Conservation (phyloP, 2,329 filamentous ascomycete species). For the Phialemoniopsis sp. region DNA sequence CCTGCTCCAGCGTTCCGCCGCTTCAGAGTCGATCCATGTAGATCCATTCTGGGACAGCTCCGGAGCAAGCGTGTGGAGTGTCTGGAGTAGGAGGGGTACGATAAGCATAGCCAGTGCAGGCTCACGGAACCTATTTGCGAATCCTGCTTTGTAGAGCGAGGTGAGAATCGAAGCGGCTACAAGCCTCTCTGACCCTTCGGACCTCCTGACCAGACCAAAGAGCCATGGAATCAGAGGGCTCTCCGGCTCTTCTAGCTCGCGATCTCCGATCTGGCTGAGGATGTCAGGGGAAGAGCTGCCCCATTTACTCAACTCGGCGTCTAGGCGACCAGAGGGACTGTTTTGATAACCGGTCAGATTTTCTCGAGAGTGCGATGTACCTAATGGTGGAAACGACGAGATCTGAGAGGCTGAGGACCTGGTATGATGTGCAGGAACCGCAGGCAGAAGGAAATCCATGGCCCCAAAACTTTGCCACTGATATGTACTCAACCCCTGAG, state of each 20-base stretch:
- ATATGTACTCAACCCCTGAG: constrained; percentile 43
- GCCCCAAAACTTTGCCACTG: constrained; percentile 44
- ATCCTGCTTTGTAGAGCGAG: constrained; percentile 63
- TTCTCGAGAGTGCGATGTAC: constrained; percentile 35
- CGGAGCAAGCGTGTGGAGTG: constrained; percentile 38
- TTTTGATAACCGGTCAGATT: constrained; percentile 12
- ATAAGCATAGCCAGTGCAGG: constrained; percentile 62
- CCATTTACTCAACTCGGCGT: too few species aligned
- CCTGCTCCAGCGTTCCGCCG: constrained; percentile 43
- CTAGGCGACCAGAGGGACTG: constrained; percentile 8
- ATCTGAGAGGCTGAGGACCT: constrained; percentile 17
- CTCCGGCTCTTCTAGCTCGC: constrained; percentile 53
- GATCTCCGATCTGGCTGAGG: constrained; percentile 18
- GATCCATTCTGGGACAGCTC: constrained; percentile 6
- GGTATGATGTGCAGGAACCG: constrained; percentile 26
- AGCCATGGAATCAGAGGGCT: constrained; percentile 72
- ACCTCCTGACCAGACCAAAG: constrained; percentile 57
- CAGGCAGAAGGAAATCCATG: constrained; percentile 63
- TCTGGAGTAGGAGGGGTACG: constrained; percentile 62
- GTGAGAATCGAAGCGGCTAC: constrained; percentile 68
- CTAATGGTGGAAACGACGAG: constrained; percentile 51
- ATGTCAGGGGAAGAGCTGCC: constrained; percentile 17
- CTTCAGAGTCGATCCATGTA: constrained; percentile 28
- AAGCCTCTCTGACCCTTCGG: constrained; percentile 54
- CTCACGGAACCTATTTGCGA: constrained; percentile 62